phyloP scores from a whole-genome alignment of 306 rosid species.

The Pyrus bretschneideri region DNA sequence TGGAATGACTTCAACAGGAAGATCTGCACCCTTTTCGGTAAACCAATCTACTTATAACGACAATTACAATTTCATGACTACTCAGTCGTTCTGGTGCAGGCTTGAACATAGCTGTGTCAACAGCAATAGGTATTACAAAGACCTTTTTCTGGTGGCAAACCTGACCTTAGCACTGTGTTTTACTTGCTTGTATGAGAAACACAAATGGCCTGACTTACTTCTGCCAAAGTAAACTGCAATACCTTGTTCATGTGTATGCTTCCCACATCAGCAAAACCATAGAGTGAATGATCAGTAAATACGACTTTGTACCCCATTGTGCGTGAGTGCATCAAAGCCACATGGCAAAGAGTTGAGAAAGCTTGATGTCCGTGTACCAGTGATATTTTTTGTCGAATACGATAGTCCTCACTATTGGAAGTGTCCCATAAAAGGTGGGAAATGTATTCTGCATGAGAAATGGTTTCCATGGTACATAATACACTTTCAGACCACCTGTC shows the following conservation, averaged over 20 bases:
- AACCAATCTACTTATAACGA: constrained; percentile 88
- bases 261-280: constrained; percentile 84
- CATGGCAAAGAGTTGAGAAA: constrained; percentile 89
- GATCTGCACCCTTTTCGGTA: constrained; percentile 89
- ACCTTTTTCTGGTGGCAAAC: constrained; percentile 83
- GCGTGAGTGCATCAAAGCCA: constrained; percentile 79
- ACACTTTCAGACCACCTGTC: constrained; percentile 85
- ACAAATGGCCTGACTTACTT: constrained; percentile 90
- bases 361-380: constrained; percentile 94
- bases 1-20: constrained; percentile 94
- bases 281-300: constrained; percentile 87
- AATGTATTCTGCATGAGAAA: constrained; percentile 85
- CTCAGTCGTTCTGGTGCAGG: constrained; percentile 59
- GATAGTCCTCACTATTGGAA: constrained; percentile 72
- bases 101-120: constrained; percentile 91
- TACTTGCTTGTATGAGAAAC: constrained; percentile 97
- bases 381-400: constrained; percentile 70
- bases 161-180: constrained; percentile 82
- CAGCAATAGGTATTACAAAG: constrained; percentile 89
- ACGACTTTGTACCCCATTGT: constrained; percentile 89
- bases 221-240: constrained; percentile 84
- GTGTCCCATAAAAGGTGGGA: constrained; percentile 68
- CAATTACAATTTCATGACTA: constrained; percentile 51
- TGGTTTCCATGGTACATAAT: constrained; percentile 85
- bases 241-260: constrained; percentile 99